Conservation (phyloP, 495 filamentous ascomycete genomes). For the Acidiella bohemica region DNA sequence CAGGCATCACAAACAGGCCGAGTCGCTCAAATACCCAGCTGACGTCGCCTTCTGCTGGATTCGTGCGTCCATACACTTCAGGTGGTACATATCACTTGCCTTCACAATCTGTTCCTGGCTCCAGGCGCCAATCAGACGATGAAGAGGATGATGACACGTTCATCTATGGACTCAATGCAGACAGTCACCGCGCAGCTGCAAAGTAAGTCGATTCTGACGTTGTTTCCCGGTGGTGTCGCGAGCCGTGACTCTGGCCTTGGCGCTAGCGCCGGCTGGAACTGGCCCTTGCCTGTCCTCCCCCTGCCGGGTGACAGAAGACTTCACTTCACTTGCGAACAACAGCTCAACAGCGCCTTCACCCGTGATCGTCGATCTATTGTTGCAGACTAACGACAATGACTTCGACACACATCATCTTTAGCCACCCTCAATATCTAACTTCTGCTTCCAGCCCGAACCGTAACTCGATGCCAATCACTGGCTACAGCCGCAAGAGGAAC, state of each 20-base stretch:
- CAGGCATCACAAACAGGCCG: conserved; percentile 59
- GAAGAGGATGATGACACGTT: conserved; percentile 57
- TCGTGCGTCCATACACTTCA: conserved; percentile 38
- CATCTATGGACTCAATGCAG: conserved; percentile 28
- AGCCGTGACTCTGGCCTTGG: neutral
- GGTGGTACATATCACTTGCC: conserved; percentile 40
- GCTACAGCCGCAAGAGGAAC: conserved; percentile 45
- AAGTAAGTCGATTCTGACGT: conserved; percentile 40
- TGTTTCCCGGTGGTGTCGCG: neutral
- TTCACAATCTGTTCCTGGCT: conserved; percentile 75
- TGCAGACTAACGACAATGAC: conserved; percentile 6
- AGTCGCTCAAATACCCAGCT: conserved; percentile 59
- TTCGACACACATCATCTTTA: conserved; percentile 2
- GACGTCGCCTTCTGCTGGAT: conserved; percentile 44
- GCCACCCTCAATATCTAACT: too few relatives aligned
- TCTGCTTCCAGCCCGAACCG: conserved; percentile 76
- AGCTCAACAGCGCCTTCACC: conserved; percentile 1
- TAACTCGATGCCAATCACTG: conserved; percentile 76
- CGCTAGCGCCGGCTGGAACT: neutral
- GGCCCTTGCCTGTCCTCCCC: too few relatives aligned
- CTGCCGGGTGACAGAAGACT: neutral
- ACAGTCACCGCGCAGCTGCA: conserved; percentile 44
- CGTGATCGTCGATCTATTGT: neutral
- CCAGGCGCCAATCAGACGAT: conserved; percentile 71
- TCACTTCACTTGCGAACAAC: conserved; percentile 3